phyloP scores from a whole-genome alignment of 163 green algal species.

The Scenedesmus sp. region DNA sequence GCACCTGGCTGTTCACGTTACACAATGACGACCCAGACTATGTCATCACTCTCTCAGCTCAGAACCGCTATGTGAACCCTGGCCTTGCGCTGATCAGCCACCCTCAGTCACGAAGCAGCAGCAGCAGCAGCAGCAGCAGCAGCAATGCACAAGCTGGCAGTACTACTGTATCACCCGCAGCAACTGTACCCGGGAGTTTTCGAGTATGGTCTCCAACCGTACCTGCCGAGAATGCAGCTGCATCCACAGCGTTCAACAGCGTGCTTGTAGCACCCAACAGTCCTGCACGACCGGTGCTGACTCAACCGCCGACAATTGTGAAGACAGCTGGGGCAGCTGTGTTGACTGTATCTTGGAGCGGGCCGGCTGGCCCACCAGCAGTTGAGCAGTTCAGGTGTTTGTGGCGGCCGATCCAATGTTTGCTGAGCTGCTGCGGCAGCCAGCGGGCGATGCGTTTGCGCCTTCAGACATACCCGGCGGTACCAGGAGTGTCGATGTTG shows the following conservation, averaged over 20 bases:
- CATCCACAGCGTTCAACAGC: background rate
- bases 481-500: constrained; percentile 14
- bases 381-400: constrained; percentile 36
- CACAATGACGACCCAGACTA: constrained; percentile 12
- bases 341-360: background rate
- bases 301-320: background rate
- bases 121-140: too few species aligned
- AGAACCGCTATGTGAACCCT: constrained; percentile 16
- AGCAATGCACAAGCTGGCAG: background rate
- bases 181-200: background rate
- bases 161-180: background rate
- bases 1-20: constrained; percentile 14
- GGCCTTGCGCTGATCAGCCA: constrained; percentile 33
- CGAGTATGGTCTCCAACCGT: background rate
- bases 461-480: constrained; percentile 12
- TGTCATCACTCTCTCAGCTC: background rate
- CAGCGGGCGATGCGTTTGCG: background rate
- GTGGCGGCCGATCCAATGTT: constrained; percentile 38
- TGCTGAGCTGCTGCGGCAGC: constrained; percentile 36
- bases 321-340: background rate
- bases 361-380: background rate
- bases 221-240: background rate
- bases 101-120: background rate
- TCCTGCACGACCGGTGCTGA: background rate
- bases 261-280: background rate